Evolutionary conservation across 2,329 filamentous ascomycete species (phyloP), one percentile per base, ranked within the genome.

Genomic region (Paradendryphiella salina): DNA sequence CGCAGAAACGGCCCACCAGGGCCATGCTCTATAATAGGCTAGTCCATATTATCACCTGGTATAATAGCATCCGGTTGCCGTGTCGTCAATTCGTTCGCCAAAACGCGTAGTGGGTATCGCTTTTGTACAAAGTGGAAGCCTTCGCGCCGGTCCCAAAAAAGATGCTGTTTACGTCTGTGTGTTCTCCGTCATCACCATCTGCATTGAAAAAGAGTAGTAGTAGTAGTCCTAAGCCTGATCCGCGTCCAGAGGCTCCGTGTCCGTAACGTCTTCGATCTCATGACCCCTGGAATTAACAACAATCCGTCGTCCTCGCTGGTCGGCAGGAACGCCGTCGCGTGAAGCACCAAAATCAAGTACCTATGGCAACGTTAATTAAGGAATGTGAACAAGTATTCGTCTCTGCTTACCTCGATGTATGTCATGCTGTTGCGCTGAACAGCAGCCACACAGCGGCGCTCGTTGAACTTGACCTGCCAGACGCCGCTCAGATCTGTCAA

Each of bases 401-500:
- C 3, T 29, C 9, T 40, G n/a, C 52, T 47, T 59, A 77, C 94
- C 84, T 99, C 94, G 51, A 99, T 91, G 73, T 96, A 99, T 15
- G 94, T 99, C 64, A 96, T 76, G 65, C 85, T 87, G 60, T 96
- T 90, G 48, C 94, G 84, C 78, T 99, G 94, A 49, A 99, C 94
- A 36, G 94, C 94, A 52, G 94, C 94, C 50, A 99, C 94, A 72
- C 94, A 99, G 71, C 93, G 84, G 61, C 94, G 83, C 69, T 95
- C 90, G 67, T 99, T 92, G 76, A 99, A 99, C 67, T 94, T 94
- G 66, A 99, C 94, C 77, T 99, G 94, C 94, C 94, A 99, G 6
- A 99, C 94, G n/a, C 93, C 92, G 61, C 87, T 93, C 29, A 99
- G 80, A 67, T 96, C 92, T 11, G 90, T 96, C 66, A 99, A 80